These are phyloP conservation scores for Ceratocystiopsis brevicomis DNA, from an alignment of 2,329 filamentous ascomycete species.

Conservation along the genomic window DNA sequence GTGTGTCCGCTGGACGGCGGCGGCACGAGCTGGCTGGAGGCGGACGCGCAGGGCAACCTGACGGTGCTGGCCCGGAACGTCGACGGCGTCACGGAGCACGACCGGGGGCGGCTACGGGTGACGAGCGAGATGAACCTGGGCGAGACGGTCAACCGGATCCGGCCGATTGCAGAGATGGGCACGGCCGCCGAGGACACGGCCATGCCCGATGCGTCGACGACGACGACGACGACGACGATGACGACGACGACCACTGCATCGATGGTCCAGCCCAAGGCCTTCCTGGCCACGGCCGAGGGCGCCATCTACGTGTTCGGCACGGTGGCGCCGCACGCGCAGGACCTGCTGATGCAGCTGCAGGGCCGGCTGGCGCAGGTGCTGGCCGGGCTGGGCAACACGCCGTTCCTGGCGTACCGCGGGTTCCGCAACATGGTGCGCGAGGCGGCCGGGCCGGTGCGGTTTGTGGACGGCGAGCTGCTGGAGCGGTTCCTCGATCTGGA, in stretches of 20 bases:
- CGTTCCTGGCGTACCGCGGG: slow-evolving; percentile 64
- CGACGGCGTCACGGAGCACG: slow-evolving; percentile 54
- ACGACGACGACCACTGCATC: slow-evolving; percentile 37
- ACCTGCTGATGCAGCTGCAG: slow-evolving; percentile 71
- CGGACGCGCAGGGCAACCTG: slow-evolving; percentile 76
- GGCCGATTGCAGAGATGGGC: slow-evolving; percentile 45
- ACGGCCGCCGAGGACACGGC: too few species aligned
- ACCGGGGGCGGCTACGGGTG: slow-evolving; percentile 49
- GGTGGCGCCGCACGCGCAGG: slow-evolving; percentile 52
- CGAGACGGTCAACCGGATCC: slow-evolving; percentile 84
- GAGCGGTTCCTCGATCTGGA: slow-evolving; percentile 64
- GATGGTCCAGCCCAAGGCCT: slow-evolving; percentile 64
- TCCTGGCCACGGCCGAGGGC: slow-evolving; percentile 80
- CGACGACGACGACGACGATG: too few species aligned
- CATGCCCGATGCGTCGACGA: too few species aligned
- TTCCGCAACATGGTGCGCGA: slow-evolving; percentile 57
- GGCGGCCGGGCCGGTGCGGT: slow-evolving; percentile 60
- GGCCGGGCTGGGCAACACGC: slow-evolving; percentile 49
- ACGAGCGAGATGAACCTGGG: slow-evolving; percentile 71
- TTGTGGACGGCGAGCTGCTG: slow-evolving; percentile 82
- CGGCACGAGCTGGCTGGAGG: slow-evolving; percentile 58
- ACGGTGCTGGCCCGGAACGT: slow-evolving; percentile 58
- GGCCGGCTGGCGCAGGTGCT: slow-evolving; percentile 46
- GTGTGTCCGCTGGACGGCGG: slow-evolving; percentile 44
- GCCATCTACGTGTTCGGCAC: slow-evolving; percentile 77